Base-by-base conservation (phyloP, 2,329 filamentous ascomycete species). In the Beauveria medogensis region DNA sequence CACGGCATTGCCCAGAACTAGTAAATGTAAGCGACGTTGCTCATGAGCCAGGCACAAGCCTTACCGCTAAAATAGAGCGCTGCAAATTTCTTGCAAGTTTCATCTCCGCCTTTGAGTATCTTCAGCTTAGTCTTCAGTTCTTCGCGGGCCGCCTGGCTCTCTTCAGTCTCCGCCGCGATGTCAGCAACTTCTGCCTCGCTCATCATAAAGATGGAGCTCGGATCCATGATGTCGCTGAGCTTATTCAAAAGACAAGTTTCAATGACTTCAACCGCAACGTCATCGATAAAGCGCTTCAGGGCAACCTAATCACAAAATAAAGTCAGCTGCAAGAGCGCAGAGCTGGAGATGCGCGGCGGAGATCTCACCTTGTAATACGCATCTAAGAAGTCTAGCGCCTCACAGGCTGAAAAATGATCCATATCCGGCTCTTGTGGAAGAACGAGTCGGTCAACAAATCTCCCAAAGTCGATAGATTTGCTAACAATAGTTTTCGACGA, bases 331-430 rank as follows among this genome's bases (percentile, higher is more conserved):
- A 12, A 48, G 22, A 16, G 46, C 3, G 22, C 46, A 26, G 14
- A 7, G 34, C 20, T 41, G 34, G 41, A 26, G 20, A 3, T 10
- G 3, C 12, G n/a, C 9, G 28, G 18, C 28, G 10, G 8, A 24
- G 2, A 48, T 10, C 30, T 24, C n/a, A 71, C 76, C 67, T 77
- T 70, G 59, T 78, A 79, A 58, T 75, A 79, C 0, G 75, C 74
- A 40, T 72, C 66, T 64, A 77, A 69, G 20, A 67, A 72, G 53
- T 77, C 74, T 1, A 77, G 63, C 6, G 70, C 72, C 47, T 73
- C 69, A 12, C 68, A 65, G 37, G 71, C 69, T 22, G 68, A 67
- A 56, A 68, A 69, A 1, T 62, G 61, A 16, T 69, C 65, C 64
- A 74, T 72, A 34, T 75, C 66, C 40, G 43, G 20, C 43, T 47